Conservation (phyloP, 306 rosid genomes). For the Vigna reflexopilosa region DNA sequence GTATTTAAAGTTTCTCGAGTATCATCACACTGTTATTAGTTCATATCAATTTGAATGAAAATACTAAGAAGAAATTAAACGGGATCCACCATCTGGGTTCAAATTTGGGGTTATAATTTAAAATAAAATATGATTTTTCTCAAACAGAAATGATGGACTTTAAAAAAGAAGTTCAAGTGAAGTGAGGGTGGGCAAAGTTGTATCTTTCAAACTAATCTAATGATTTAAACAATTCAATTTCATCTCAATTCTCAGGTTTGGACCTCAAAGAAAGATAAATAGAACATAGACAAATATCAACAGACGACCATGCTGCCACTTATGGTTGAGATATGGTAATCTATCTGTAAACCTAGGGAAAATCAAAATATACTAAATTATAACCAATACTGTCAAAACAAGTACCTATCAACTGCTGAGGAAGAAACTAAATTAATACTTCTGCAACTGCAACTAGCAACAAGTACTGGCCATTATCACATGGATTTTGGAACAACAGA, state of each 20-base stretch:
- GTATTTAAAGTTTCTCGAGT: too few relatives aligned
- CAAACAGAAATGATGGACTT: not conserved
- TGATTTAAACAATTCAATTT: not conserved
- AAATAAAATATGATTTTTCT: not conserved
- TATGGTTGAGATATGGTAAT: not conserved
- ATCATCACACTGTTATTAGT: too few relatives aligned
- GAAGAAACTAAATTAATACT: slow-evolving; percentile 31
- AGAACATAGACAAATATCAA: not conserved
- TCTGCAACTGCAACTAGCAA: slow-evolving; percentile 6
- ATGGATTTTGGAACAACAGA: not conserved
- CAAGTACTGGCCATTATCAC: slow-evolving; percentile 31
- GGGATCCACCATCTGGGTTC: not conserved
- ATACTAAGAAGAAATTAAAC: not conserved
- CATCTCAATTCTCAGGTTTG: not conserved
- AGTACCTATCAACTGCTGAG: slow-evolving; percentile 24
- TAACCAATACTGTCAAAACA: not conserved
- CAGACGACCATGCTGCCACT: slow-evolving; percentile 8
- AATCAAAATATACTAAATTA: slow-evolving; percentile 16
- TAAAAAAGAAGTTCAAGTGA: not conserved
- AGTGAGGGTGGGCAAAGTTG: not conserved
- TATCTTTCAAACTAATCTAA: not conserved
- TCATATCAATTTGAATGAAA: too few relatives aligned
- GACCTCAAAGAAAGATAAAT: not conserved
- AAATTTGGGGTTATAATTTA: not conserved
- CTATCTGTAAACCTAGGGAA: not conserved